Percentiles rank a stretch among this genome's conserved stretches.
Evolutionary conservation across 2,329 filamentous ascomycete species (phyloP).

Genomic region (Fusarium piperis): DNA sequence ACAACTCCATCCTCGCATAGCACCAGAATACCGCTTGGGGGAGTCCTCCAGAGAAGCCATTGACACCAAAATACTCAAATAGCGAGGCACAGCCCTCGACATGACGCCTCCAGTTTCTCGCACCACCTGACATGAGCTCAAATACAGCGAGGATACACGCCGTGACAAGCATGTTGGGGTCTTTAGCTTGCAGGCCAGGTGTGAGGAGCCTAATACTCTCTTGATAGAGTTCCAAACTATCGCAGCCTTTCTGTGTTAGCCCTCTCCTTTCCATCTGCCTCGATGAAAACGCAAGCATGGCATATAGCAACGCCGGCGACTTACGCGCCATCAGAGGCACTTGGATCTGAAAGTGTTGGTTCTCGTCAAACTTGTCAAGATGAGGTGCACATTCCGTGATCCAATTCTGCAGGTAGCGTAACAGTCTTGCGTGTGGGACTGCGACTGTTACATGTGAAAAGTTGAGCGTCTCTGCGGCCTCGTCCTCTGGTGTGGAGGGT

Average conservation of each 20-base stretch:
- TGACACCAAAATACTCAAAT: slow-evolving; percentile 60
- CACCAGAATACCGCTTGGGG: slow-evolving; percentile 67
- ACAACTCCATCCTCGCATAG: slow-evolving; percentile 67
- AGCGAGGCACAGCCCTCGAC: slow-evolving; percentile 65
- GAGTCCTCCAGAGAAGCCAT: slow-evolving; percentile 56
- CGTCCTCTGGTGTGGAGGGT: slow-evolving; percentile 41
- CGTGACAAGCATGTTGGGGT: slow-evolving; percentile 57
- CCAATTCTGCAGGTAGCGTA: slow-evolving; percentile 57
- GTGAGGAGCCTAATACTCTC: slow-evolving; percentile 58
- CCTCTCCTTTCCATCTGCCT: slow-evolving; percentile 61
- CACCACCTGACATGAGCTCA: slow-evolving; percentile 59
- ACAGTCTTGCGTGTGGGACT: slow-evolving; percentile 40
- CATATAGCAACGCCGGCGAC: slow-evolving; percentile 57
- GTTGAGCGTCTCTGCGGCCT: slow-evolving; percentile 34
- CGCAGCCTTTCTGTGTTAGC: slow-evolving; percentile 57
- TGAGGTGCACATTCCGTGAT: slow-evolving; percentile 60
- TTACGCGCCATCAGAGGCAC: slow-evolving; percentile 59
- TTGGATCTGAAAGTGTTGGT: slow-evolving; percentile 61
- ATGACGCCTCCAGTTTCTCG: slow-evolving; percentile 63
- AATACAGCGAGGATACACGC: slow-evolving; percentile 58
- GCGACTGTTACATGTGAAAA: slow-evolving; percentile 42
- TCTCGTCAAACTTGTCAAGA: slow-evolving; percentile 65
- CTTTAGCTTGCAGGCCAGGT: slow-evolving; percentile 54
- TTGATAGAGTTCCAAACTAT: slow-evolving; percentile 64
- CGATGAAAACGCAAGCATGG: slow-evolving; percentile 63